Base-by-base conservation (phyloP, 208 protist genomes). In the Herpetomonas samuelpessoai region DNA sequence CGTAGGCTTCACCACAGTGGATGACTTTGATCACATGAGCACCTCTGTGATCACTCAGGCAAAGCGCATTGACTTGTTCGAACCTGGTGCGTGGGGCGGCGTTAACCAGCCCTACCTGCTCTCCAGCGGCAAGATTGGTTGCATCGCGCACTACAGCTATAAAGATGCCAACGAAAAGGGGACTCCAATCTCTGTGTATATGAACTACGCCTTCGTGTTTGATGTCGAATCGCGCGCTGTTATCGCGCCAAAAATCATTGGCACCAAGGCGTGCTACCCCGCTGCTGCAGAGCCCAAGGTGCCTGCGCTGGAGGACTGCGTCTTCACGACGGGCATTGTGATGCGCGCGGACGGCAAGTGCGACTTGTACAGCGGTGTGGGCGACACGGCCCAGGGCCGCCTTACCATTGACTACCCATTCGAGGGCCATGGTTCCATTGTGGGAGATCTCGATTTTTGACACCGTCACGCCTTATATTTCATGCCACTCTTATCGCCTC, bases 401-500 rank as follows among this genome's bases (percentile, higher is more conserved):
- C 50, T 81, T 41, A 74, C 67, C 6, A 77, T 81, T 16, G 75
- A 81, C 52, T 81, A 81, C 56, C 69, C 75, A 3, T 81, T 81
- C 26, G 47, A 70, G 26, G 70, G 57, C 1, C 41, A 75, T 22
- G 75, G 75, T 1, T 26, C 14, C 24, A 67, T 81, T 22, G 53
- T 72, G 29, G 62, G 51, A 16, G 16, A 66, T 2, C 46, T 72
- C 14, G 35, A 41, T 41, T 41, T 41, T 14, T 41, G n/a, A n/a
- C n/a, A n/a, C n/a, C n/a, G n/a, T n/a, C n/a, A n/a, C n/a, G n/a
- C n/a, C n/a, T n/a, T n/a, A n/a, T n/a, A n/a, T n/a, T n/a, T n/a
- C n/a, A n/a, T n/a, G n/a, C n/a, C n/a, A n/a, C n/a, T n/a, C n/a
- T n/a, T n/a, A n/a, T n/a, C n/a, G n/a, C n/a, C n/a, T n/a, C n/a